Conservation (phyloP, 768 basidiomycete genomes). For the Sarcomyxa edulis region DNA sequence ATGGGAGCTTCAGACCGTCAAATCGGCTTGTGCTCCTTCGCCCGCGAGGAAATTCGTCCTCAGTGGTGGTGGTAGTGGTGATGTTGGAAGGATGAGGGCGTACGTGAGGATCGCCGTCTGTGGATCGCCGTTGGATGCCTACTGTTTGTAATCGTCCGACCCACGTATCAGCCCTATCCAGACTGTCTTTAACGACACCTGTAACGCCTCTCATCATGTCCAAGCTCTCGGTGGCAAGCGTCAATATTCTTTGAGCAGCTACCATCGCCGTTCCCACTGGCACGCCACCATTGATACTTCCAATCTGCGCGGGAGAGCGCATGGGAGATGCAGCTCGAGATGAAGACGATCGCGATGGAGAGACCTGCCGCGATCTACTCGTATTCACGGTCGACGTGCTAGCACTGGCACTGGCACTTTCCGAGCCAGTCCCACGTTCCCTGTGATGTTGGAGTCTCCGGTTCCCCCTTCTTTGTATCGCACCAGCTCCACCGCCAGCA, state of each 20-base stretch:
- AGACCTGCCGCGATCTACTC: too few species aligned
- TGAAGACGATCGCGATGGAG: too few species aligned
- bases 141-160: slow-evolving; percentile 75
- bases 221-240: slow-evolving; percentile 84
- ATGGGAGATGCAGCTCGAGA: too few species aligned
- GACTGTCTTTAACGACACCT: slow-evolving; percentile 80
- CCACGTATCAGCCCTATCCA: slow-evolving; percentile 91
- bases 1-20: neutral
- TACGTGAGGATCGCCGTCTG: slow-evolving; percentile 9
- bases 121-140: slow-evolving; percentile 57
- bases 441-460: slow-evolving; percentile 11
- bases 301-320: too few species aligned
- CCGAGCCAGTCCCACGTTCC: slow-evolving; percentile 21
- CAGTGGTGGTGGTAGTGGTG: too few species aligned
- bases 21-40: neutral
- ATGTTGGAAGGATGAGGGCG: neutral
- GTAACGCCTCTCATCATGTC: slow-evolving; percentile 91
- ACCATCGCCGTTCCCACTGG: slow-evolving; percentile 56
- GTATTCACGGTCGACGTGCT: neutral
- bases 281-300: too few species aligned
- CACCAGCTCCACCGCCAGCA: slow-evolving; percentile 24
- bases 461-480: slow-evolving; percentile 9
- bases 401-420: neutral
- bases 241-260: slow-evolving; percentile 77
- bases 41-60: neutral